Base-by-base conservation (phyloP, 78 protist species). In the Dictyostelium purpureum region DNA sequence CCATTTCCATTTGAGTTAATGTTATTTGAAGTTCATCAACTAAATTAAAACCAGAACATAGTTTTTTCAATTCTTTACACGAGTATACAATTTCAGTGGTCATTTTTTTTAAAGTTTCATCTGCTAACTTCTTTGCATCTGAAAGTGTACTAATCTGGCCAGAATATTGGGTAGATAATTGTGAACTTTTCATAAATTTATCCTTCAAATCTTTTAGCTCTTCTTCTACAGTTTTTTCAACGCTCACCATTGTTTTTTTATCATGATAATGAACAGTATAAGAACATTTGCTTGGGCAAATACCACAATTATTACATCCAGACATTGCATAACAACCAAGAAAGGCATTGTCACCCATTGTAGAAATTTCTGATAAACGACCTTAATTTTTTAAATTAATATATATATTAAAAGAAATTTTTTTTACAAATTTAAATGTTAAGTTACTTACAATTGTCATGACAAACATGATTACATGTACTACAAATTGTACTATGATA, bases 21-120 rank as follows among this genome's bases (percentile, higher is more conserved):
- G 81, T 76, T 37, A 76, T 76, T 4, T 37, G 3, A 2, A 73
- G 16, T 37, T 76, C 70, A 37, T 76, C 70, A 16, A 76, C 81
- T 21, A 76, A 33, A 76, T 76, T 76, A 28, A 76, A 76, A 56
- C 81, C 81, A 52, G 42, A n/a, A 76, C 81, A 76, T 5, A 76
- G 6, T 24, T 76, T 49, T 37, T 76, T 76, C 35, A 76, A 56
- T 31, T 49, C 66, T 76, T 54, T 19, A 37, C 81, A 76, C 9
- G 65, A 76, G 11, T 49, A 21, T 14, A 24, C 37, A 37, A 76
- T 76, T 7, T 52, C 81, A 33, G 24, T 6, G 7, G 66, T 76
- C 81, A 76, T 76, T 52, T 33, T 26, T 9, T 76, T 76, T 4
- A 66, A 16, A 37, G 74, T 18, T 1, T n/a, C 47, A 66, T 38